Percentiles rank a stretch among this genome's conserved stretches.
Conservation (phyloP, 495 filamentous ascomycete species). For the Cercophora scortea region DNA sequence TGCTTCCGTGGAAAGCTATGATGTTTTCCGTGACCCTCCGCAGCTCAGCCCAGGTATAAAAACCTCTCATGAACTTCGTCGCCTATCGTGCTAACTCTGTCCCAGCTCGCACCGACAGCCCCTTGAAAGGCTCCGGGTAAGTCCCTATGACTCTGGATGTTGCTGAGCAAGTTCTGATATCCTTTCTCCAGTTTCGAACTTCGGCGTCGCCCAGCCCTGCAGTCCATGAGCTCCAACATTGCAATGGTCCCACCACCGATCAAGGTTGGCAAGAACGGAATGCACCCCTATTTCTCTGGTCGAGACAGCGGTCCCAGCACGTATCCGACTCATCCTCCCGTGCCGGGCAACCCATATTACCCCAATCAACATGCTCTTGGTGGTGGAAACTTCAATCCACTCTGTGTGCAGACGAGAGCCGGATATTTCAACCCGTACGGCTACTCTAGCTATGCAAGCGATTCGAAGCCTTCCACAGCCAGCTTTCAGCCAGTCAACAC, state of each 20-base stretch:
- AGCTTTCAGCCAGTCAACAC: constrained; percentile 16
- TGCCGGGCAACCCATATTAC: constrained; percentile 22
- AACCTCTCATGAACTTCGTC: not conserved
- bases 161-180: not conserved
- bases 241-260: constrained; percentile 4
- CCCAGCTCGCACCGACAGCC: constrained; percentile 18
- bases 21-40: constrained; percentile 25
- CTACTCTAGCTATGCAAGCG: constrained; percentile 21
- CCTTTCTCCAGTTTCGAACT: constrained; percentile 10
- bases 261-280: constrained; percentile 4
- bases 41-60: constrained; percentile 21
- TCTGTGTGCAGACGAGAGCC: constrained; percentile 28
- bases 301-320: constrained; percentile 3
- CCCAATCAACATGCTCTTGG: constrained; percentile 23
- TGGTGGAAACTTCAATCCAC: constrained; percentile 32
- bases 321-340: constrained; percentile 13
- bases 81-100: not conserved
- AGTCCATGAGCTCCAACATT: constrained; percentile 16
- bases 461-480: constrained; percentile 18
- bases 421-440: constrained; percentile 24
- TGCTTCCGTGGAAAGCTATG: constrained; percentile 14
- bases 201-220: constrained; percentile 16
- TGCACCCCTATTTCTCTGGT: constrained; percentile 7
- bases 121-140: constrained; percentile 22
- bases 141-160: not conserved